Percentiles rank a stretch among this genome's conserved stretches.
Conservation (phyloP, 495 filamentous ascomycete species). For the Penicillium manginii region DNA sequence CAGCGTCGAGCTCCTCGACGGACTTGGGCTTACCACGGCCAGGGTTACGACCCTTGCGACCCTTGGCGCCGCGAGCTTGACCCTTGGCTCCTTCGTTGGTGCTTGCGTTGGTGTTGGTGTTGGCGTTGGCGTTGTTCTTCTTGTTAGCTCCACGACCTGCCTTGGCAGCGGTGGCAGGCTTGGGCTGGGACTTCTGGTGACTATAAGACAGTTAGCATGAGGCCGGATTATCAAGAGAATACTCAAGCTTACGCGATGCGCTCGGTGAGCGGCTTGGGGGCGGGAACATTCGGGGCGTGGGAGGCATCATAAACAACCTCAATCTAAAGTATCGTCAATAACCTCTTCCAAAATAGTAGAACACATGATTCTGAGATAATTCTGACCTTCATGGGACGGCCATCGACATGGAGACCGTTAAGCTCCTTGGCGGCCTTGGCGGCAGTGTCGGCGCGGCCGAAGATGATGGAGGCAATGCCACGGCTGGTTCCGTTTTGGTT, state of each 20-base stretch:
- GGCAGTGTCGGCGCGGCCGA: conserved; percentile 75
- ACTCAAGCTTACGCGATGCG: conserved; percentile 70
- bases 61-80: conserved; percentile 9
- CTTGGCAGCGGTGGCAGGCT: conserved; percentile 78
- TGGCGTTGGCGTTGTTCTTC: not conserved
- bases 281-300: conserved; percentile 64
- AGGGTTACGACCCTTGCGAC: conserved; percentile 48
- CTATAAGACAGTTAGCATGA: conserved; percentile 35
- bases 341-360: conserved; percentile 1
- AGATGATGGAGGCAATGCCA: conserved; percentile 81
- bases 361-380: not conserved
- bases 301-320: conserved; percentile 85
- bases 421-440: conserved; percentile 78
- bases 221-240: not conserved
- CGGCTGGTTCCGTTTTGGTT: conserved; percentile 89
- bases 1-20: conserved; percentile 86
- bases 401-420: conserved; percentile 87
- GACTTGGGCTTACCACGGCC: conserved; percentile 78
- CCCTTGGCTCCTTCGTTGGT: conserved; percentile 9
- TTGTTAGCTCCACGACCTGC: conserved; percentile 32
- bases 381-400: conserved; percentile 84
- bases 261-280: conserved; percentile 78
- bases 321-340: conserved; percentile 59
- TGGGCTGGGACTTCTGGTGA: conserved; percentile 75
- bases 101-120: not conserved